phyloP scores from a whole-genome alignment of 2,329 filamentous ascomycete species.

The Colletotrichum sp. region DNA sequence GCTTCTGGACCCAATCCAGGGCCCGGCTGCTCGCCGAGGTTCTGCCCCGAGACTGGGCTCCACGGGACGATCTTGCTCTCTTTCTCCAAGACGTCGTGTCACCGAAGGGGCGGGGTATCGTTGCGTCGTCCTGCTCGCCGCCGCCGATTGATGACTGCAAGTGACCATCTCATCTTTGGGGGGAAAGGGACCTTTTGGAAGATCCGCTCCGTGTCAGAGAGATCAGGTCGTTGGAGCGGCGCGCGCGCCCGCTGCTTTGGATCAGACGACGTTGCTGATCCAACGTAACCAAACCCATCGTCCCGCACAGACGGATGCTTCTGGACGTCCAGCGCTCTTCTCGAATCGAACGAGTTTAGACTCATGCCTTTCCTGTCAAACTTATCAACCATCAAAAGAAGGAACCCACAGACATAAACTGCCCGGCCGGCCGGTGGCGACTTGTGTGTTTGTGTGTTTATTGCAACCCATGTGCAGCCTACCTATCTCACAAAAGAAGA shows the following conservation, averaged over 20 bases:
- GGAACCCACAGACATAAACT: background rate
- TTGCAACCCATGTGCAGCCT: background rate
- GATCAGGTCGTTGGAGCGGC: background rate
- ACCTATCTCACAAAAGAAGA: background rate
- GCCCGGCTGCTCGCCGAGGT: background rate
- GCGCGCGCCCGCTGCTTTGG: background rate
- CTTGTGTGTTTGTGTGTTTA: background rate
- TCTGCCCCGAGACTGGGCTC: background rate
- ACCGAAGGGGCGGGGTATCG: background rate
- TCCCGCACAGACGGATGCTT: slow-evolving; percentile 2
- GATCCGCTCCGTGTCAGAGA: background rate
- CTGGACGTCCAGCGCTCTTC: background rate
- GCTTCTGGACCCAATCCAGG: background rate
- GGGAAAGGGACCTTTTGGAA: background rate
- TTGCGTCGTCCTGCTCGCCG: background rate
- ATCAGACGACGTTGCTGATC: slow-evolving; percentile 19
- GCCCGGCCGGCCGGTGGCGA: background rate
- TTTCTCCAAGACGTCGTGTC: background rate
- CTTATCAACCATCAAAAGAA: background rate
- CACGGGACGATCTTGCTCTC: background rate
- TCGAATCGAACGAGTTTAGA: background rate
- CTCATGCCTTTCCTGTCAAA: background rate
- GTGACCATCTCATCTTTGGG: background rate
- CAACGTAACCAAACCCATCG: background rate
- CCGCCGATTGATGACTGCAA: background rate